phyloP scores from a whole-genome alignment of 441 rosid species.

The Biscutella laevigata region DNA sequence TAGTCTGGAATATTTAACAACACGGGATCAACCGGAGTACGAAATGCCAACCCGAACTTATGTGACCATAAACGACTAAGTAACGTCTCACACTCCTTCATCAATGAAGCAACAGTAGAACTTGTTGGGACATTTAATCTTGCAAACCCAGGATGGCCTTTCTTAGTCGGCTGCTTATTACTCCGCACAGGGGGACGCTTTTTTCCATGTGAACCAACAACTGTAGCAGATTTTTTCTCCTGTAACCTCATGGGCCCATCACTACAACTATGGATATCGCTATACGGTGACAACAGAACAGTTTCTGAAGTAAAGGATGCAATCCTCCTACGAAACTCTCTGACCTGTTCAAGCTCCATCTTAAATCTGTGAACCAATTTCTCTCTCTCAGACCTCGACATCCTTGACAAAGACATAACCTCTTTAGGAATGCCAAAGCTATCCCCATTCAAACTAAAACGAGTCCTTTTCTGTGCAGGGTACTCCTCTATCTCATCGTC shows the following conservation, averaged over 20 bases:
- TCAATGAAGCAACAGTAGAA: constrained; percentile 28
- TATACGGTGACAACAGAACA: constrained; percentile 39
- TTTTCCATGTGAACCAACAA: constrained; percentile 41
- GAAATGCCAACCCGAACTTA: constrained; percentile 58
- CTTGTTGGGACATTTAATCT: constrained; percentile 25
- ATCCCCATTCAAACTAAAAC: constrained; percentile 45
- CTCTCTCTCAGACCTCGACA: constrained; percentile 57
- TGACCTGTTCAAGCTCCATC: constrained; percentile 70
- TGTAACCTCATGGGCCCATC: constrained; percentile 54
- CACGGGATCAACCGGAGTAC: constrained; percentile 67
- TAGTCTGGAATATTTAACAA: constrained; percentile 84
- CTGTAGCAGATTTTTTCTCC: constrained; percentile 24
- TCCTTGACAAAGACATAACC: constrained; percentile 48
- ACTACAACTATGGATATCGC: constrained; percentile 58
- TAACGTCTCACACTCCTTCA: constrained; percentile 68
- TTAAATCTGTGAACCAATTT: constrained; percentile 42
- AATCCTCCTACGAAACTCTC: constrained; percentile 45
- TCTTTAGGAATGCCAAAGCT: constrained; percentile 44
- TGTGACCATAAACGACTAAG: constrained; percentile 55
- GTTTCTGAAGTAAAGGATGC: constrained; percentile 34
- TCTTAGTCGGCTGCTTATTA: constrained; percentile 43
- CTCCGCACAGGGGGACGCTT: constrained; percentile 40
- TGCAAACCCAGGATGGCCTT: constrained; percentile 27
- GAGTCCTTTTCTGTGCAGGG: constrained; percentile 46
- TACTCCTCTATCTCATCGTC: constrained; percentile 50